These are phyloP conservation scores for Xylaria sp. DNA, from an alignment of 2,329 filamentous ascomycete species.

Conservation along the genomic window DNA sequence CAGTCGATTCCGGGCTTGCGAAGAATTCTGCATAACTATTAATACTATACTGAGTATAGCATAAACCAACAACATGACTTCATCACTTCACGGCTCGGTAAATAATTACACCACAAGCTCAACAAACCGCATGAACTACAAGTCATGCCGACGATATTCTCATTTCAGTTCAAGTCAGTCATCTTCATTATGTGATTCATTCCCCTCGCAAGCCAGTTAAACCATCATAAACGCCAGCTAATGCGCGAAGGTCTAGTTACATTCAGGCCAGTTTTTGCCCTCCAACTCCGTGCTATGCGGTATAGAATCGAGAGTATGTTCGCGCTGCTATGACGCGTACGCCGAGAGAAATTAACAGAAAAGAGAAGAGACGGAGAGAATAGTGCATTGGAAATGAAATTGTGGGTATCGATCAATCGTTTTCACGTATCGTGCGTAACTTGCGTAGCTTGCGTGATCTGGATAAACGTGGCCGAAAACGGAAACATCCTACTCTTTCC, in stretches of 20 bases:
- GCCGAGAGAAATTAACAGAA: not conserved
- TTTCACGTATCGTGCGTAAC: slow-evolving; percentile 13
- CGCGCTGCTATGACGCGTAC: not conserved
- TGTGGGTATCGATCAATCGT: slow-evolving; percentile 27
- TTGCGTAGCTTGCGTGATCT: slow-evolving; percentile 20
- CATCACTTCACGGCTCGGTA: not conserved
- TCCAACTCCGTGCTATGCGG: slow-evolving; percentile 35
- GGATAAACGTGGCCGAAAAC: slow-evolving; percentile 14
- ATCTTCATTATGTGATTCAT: not conserved
- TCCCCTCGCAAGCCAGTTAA: slow-evolving; percentile 10
- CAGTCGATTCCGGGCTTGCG: too few species aligned
- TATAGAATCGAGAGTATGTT: slow-evolving; percentile 19
- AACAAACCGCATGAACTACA: not conserved
- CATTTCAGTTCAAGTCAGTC: not conserved
- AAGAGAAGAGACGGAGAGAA: not conserved
- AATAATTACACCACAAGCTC: not conserved
- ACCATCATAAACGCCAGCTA: slow-evolving; percentile 22
- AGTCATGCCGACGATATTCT: not conserved
- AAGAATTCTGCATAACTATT: too few species aligned
- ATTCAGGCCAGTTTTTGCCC: slow-evolving; percentile 9
- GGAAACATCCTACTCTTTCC: slow-evolving; percentile 10
- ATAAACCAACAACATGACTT: too few species aligned
- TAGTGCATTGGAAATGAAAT: not conserved
- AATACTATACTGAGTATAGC: too few species aligned
- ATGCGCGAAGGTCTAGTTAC: slow-evolving; percentile 28